These are phyloP conservation scores for Pseudogymnoascus sp. DNA, from an alignment of 2,329 filamentous ascomycete species.

Conservation along the genomic window DNA sequence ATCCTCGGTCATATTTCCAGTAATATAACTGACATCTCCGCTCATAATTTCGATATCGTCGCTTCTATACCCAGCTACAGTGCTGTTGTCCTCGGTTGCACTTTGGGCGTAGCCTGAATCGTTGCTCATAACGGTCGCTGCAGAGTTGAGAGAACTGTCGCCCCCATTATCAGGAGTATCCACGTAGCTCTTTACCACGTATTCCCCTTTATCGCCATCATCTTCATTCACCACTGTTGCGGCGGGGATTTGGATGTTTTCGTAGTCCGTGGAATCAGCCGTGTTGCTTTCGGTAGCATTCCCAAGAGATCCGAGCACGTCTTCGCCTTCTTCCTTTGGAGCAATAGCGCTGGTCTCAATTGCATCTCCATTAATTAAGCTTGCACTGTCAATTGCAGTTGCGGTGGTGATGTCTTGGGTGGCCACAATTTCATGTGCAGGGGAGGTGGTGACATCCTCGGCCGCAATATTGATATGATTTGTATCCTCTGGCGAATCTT, in stretches of 20 bases:
- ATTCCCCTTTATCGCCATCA: background rate
- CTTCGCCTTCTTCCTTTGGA: background rate
- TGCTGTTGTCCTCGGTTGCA: background rate
- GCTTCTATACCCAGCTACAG: background rate
- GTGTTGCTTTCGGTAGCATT: background rate
- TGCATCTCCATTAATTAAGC: background rate
- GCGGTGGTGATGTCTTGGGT: background rate
- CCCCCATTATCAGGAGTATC: background rate
- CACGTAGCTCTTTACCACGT: no score
- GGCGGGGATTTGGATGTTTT: background rate
- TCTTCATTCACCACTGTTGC: background rate
- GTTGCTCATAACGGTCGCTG: background rate
- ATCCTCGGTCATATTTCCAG: background rate
- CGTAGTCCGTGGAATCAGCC: background rate
- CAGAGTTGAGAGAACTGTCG: background rate
- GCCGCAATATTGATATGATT: background rate
- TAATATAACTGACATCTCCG: background rate
- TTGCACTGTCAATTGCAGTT: background rate
- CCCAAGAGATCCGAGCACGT: background rate
- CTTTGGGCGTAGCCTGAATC: background rate
- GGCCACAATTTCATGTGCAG: background rate
- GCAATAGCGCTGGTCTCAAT: background rate
- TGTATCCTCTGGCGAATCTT: background rate
- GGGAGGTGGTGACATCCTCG: background rate
- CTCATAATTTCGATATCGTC: background rate